These are phyloP conservation scores for Epicoccum nigrum DNA, from an alignment of 2,329 filamentous ascomycete genomes.

Conservation along the genomic window DNA sequence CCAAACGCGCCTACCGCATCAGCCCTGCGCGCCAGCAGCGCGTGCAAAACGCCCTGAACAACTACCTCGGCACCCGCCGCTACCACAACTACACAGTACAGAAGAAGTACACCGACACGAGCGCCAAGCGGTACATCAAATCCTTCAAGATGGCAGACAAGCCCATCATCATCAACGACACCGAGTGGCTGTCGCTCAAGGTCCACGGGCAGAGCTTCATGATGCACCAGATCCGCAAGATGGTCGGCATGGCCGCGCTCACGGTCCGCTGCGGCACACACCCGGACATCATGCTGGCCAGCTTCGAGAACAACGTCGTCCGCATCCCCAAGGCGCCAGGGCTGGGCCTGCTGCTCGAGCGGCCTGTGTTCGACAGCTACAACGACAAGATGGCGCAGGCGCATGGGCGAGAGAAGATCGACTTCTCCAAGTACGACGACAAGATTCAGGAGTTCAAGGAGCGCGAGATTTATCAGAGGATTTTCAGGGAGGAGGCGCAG, in stretches of 20 bases:
- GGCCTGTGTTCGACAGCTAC: constrained; percentile 89
- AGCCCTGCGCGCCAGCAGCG: constrained; percentile 72
- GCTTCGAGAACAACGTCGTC: constrained; percentile 73
- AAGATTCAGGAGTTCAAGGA: constrained; percentile 90
- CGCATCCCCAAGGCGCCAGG: constrained; percentile 94
- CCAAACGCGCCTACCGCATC: constrained; percentile 86
- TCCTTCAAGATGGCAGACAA: constrained; percentile 76
- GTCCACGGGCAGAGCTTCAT: constrained; percentile 99
- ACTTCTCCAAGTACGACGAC: constrained; percentile 78
- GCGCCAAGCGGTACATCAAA: constrained; percentile 88
- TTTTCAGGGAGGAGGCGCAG: constrained; percentile 87
- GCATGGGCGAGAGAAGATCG: constrained; percentile 70
- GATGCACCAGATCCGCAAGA: constrained; percentile 99
- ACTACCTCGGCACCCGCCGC: constrained; percentile 84
- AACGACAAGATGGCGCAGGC: constrained; percentile 73
- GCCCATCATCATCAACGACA: constrained; percentile 80
- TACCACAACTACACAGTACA: constrained; percentile 98
- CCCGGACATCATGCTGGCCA: constrained; percentile 71
- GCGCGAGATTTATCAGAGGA: constrained; percentile 86
- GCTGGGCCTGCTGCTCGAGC: constrained; percentile 83
- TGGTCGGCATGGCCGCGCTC: constrained; percentile 91
- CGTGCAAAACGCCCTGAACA: constrained; percentile 75
- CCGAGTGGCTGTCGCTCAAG: constrained; percentile 93
- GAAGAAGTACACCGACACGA: constrained; percentile 80
- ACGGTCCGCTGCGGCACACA: constrained; percentile 84